Evolutionary conservation across 78 protist genomes (phyloP).

Genomic region (Dictyostelium discoideum): dicty_2.7 NC_007090.3:4201501-4202000

Average conservation of each 20-base stretch:
- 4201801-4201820: not conserved
- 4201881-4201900: slow-evolving; percentile 40
- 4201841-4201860: slow-evolving; percentile 17
- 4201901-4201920: slow-evolving; percentile 25
- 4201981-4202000: slow-evolving; percentile 64
- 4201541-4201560: slow-evolving; percentile 1
- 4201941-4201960: slow-evolving; percentile 55
- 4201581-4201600: not conserved
- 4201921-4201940: slow-evolving; percentile 41
- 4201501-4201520: slow-evolving; percentile 26
- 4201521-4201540: not conserved
- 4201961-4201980: slow-evolving; percentile 30
- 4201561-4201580: not conserved
- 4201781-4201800: not conserved
- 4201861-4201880: slow-evolving; percentile 48
- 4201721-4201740: slow-evolving; percentile 15
- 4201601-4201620: not conserved
- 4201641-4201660: not conserved
- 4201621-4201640: not conserved
- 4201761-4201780: slow-evolving; percentile 45
- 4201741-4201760: slow-evolving; percentile 34
- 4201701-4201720: not conserved
- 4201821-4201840: slow-evolving; percentile 38
- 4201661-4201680: not conserved
- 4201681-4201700: no score